Evolutionary conservation across 202 grass and related monocot genomes (phyloP), one percentile per base, ranked within the genome.

Genomic region (Schoenoplectus tabernaemontani): DNA sequence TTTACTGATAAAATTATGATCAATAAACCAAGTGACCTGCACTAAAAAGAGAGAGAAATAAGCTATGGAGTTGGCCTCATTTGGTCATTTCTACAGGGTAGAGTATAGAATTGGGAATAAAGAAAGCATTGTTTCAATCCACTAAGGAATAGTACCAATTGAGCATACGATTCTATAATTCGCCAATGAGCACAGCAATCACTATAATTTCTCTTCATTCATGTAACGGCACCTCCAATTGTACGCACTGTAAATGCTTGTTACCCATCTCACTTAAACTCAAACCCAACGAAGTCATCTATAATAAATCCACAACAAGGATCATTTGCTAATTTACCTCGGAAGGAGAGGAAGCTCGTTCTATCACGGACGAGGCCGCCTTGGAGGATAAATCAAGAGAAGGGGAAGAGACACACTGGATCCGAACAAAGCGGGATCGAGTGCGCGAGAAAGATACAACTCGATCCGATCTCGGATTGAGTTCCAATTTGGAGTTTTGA

Each of bases 381-480:
- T 65, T 66, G 38, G 77, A 65, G 11, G 81, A 7, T 37, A 67
- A 41, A 51, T 36, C 77, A 65, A 72, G 38, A 7, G 88, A 80
- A 83, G 91, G 84, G 22, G 90, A 91, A 78, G 88, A 87, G 79
- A 99, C 77, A 79, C 88, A 85, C 60, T 83, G 87, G 53, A 96
- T 74, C 22, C 39, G 84, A 70, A 88, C 87, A 46, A 57, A 67
- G 36, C 77, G 53, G 84, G 77, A 58, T 66, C 41, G 80, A 62
- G 28, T 64, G 80, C 12, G 32, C 23, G 69, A 73, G 57, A 20
- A 67, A 19, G 70, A 75, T 33, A 54, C 28, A 54, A 54, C 70
- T 32, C 10, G 83, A 70, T 62, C 44, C 66, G 70, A 44, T 56
- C 28, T 70, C 36, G 77, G 28, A 70, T 57, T 64, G 15, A 65